Evolutionary conservation across 2,329 filamentous ascomycete genomes (phyloP).

Genomic region (Aphanocladium album): DNA sequence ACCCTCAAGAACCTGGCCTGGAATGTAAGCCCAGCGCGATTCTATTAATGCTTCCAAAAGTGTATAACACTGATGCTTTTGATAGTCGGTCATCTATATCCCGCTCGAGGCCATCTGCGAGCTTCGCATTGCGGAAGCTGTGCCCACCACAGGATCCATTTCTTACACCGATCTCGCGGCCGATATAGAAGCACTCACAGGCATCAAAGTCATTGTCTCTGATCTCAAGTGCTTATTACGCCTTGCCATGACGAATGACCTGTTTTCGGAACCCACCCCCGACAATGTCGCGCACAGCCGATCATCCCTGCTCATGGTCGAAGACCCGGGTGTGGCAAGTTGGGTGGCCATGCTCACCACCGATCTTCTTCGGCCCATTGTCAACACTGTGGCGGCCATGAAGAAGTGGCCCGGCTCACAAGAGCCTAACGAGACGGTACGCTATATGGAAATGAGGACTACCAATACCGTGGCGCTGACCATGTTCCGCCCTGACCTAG

Average conservation of each 20-base stretch:
- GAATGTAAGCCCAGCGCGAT: neutral
- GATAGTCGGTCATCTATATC: slow-evolving; percentile 23
- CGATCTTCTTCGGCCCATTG: slow-evolving; percentile 27
- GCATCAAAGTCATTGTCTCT: slow-evolving; percentile 29
- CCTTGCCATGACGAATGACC: slow-evolving; percentile 32
- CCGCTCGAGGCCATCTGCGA: slow-evolving; percentile 27
- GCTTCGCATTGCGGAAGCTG: slow-evolving; percentile 26
- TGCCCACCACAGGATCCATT: slow-evolving; percentile 23
- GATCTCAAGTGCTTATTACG: slow-evolving; percentile 33
- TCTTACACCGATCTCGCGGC: slow-evolving; percentile 23
- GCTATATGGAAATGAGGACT: neutral
- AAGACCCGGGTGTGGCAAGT: slow-evolving; percentile 23
- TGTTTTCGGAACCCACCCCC: slow-evolving; percentile 34
- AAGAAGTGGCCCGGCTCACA: slow-evolving; percentile 31
- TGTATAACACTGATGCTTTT: neutral
- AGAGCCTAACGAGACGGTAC: slow-evolving; percentile 29
- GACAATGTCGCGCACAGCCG: slow-evolving; percentile 36
- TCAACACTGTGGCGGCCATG: slow-evolving; percentile 28
- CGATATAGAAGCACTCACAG: slow-evolving; percentile 29
- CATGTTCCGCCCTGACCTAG: neutral
- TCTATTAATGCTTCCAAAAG: neutral
- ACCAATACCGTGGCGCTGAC: neutral
- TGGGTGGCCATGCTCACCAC: slow-evolving; percentile 28
- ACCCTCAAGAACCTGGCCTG: slow-evolving; percentile 8
- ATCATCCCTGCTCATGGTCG: slow-evolving; percentile 26